These are phyloP conservation scores for Mycena leptocephala DNA, from an alignment of 768 basidiomycete genomes.

Conservation along the genomic window DNA sequence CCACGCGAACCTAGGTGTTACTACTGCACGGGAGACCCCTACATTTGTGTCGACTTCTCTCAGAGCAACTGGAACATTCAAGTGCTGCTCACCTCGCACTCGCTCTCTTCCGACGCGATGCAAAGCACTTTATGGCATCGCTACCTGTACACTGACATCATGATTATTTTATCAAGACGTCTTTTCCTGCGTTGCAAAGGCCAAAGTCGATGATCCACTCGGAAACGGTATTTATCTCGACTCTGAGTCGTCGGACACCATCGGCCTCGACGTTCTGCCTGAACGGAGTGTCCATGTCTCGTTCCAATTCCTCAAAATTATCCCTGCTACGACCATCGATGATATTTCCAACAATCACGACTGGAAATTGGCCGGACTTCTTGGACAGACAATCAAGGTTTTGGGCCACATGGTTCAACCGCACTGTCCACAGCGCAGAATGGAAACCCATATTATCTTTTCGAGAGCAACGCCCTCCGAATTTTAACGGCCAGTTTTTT, in stretches of 20 bases:
- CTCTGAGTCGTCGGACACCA: not conserved
- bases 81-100: slow-evolving; percentile 53
- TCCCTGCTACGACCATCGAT: not conserved
- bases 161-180: slow-evolving; percentile 56
- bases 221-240: slow-evolving; percentile 29
- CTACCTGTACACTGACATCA: slow-evolving; percentile 49
- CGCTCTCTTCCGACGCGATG: slow-evolving; percentile 31
- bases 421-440: not conserved
- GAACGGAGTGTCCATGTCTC: not conserved
- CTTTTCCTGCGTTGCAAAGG: slow-evolving; percentile 56
- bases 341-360: not conserved
- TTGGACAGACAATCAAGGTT: not conserved
- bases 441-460: not conserved
- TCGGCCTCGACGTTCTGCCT: slow-evolving; percentile 1
- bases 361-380: not conserved
- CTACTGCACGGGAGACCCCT: slow-evolving; percentile 41
- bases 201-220: slow-evolving; percentile 50
- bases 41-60: slow-evolving; percentile 47
- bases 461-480: slow-evolving; percentile 5
- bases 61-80: slow-evolving; percentile 51
- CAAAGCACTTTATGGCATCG: slow-evolving; percentile 42
- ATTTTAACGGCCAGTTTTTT: not conserved
- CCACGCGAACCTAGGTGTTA: slow-evolving; percentile 34
- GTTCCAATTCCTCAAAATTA: not conserved
- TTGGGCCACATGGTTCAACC: not conserved